phyloP scores from a whole-genome alignment of 2,329 filamentous ascomycete species.

The Hortaea sp. region DNA sequence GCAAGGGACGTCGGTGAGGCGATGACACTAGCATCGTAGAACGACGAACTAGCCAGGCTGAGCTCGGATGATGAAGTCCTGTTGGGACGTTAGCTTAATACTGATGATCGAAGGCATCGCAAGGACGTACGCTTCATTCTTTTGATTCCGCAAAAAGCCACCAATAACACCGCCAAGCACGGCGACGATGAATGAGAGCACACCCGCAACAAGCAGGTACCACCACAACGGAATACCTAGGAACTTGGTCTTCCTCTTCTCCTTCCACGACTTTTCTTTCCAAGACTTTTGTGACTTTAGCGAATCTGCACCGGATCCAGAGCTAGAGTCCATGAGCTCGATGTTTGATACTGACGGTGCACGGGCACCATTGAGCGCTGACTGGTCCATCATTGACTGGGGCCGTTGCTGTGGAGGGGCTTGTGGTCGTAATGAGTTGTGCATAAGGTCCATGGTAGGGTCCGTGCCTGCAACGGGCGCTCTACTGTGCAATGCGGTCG shows the following conservation, averaged over 20 bases:
- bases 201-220: constrained; percentile 19
- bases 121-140: background rate
- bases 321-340: background rate
- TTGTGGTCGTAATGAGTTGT: constrained; percentile 20
- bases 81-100: too few species aligned
- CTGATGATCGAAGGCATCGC: too few species aligned
- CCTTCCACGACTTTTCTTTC: constrained; percentile 29
- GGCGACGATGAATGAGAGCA: constrained; percentile 22
- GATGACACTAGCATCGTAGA: constrained; percentile 31
- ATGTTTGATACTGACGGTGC: constrained; percentile 1
- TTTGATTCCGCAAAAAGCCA: constrained; percentile 21
- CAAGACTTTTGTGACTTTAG: constrained; percentile 11
- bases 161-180: constrained; percentile 26
- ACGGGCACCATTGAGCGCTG: constrained; percentile 8
- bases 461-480: constrained; percentile 24
- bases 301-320: background rate
- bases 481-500: constrained; percentile 21
- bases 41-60: constrained; percentile 9
- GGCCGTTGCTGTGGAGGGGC: constrained; percentile 14
- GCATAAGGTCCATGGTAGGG: constrained; percentile 25
- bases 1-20: constrained; percentile 42
- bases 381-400: constrained; percentile 27
- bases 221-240: constrained; percentile 27
- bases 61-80: background rate
- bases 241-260: constrained; percentile 26